phyloP scores from a whole-genome alignment of 75 land plant species.

The Sequoiadendron giganteum region DNA sequence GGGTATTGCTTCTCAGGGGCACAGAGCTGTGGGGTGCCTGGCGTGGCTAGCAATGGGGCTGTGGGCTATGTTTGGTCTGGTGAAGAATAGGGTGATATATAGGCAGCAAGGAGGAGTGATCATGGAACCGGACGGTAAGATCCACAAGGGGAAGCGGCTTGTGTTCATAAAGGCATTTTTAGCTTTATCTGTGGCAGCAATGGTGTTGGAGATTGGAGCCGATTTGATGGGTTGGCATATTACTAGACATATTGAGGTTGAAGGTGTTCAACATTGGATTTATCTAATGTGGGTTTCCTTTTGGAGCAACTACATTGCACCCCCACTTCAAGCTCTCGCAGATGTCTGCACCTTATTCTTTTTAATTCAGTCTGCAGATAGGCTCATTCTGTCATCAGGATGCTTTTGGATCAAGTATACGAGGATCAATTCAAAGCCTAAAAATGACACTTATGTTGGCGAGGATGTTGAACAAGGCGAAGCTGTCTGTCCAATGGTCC shows the following conservation, averaged over 20 bases:
- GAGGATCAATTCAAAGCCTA: slow-evolving; percentile 56
- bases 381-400: slow-evolving; percentile 60
- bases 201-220: slow-evolving; percentile 64
- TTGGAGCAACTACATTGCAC: slow-evolving; percentile 70
- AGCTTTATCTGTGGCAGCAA: slow-evolving; percentile 32
- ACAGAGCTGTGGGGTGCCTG: slow-evolving; percentile 66
- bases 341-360: slow-evolving; percentile 63
- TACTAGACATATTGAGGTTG: slow-evolving; percentile 31
- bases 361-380: slow-evolving; percentile 67
- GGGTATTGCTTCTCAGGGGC: slow-evolving; percentile 82
- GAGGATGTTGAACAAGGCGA: slow-evolving; percentile 52
- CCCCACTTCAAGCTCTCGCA: slow-evolving; percentile 56
- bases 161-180: slow-evolving; percentile 51
- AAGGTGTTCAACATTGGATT: slow-evolving; percentile 40
- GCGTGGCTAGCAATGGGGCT: slow-evolving; percentile 53
- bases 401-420: slow-evolving; percentile 74
- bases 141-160: slow-evolving; percentile 39
- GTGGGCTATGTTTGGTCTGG: slow-evolving; percentile 54
- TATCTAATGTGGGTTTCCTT: slow-evolving; percentile 62
- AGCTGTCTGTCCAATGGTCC: slow-evolving; percentile 68
- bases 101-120: slow-evolving; percentile 28
- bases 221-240: slow-evolving; percentile 74
- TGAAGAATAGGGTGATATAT: slow-evolving; percentile 52
- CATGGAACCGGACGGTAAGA: slow-evolving; percentile 30
- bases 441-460: slow-evolving; percentile 38